Evolutionary conservation across 2,329 filamentous ascomycete genomes (phyloP).

Genomic region (Alternaria burnsii): DNA sequence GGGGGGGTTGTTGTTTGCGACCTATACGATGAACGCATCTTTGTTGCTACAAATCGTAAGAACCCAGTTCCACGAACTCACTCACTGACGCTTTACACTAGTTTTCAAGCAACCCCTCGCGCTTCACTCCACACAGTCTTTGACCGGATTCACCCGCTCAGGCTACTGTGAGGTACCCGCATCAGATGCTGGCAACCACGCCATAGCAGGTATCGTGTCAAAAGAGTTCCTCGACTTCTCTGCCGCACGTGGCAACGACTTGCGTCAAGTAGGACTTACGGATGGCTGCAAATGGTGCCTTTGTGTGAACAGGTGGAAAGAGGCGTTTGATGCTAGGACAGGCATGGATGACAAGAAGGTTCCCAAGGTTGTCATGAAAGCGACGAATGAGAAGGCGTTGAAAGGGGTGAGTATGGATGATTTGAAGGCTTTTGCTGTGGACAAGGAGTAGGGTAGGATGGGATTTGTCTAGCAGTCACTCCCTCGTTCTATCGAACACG

Average conservation of each 20-base stretch:
- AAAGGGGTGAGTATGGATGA: constrained; percentile 58
- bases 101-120: constrained; percentile 54
- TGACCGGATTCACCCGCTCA: constrained; percentile 69
- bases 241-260: constrained; percentile 66
- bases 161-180: constrained; percentile 67
- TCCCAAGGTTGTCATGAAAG: constrained; percentile 60
- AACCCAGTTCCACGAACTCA: background rate
- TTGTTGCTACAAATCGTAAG: background rate
- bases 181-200: constrained; percentile 67
- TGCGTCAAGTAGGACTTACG: constrained; percentile 63
- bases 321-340: constrained; percentile 65
- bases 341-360: constrained; percentile 58
- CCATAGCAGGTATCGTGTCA: constrained; percentile 65
- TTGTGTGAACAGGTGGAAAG: constrained; percentile 67
- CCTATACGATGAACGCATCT: background rate
- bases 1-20: background rate
- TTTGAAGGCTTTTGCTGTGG: constrained; percentile 60
- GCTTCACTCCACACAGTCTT: constrained; percentile 65
- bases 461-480: background rate
- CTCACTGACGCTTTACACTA: background rate
- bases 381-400: constrained; percentile 63
- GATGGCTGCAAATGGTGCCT: constrained; percentile 71
- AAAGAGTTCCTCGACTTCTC: constrained; percentile 70
- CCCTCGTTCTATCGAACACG: background rate
- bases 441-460: constrained; percentile 35